These are phyloP conservation scores for Garcia nutans DNA, from an alignment of 345 rosid species.

Conservation along the genomic window DNA sequence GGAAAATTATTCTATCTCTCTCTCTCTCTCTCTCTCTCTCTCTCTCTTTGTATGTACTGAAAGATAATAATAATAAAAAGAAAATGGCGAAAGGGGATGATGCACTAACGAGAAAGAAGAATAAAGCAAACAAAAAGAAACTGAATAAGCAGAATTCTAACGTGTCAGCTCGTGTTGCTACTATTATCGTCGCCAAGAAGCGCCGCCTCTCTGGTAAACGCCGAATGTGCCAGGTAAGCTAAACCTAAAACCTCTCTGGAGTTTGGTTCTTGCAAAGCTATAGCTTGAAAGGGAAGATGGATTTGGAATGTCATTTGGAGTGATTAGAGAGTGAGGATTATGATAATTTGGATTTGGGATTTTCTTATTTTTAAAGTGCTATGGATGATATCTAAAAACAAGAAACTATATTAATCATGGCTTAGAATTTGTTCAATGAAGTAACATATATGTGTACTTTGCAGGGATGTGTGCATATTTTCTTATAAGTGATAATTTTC, in stretches of 20 bases:
- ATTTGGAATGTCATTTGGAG: not conserved
- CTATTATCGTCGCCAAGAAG: constrained; percentile 84
- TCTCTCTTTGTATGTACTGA: not conserved
- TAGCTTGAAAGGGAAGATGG: not conserved
- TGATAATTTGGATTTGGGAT: not conserved
- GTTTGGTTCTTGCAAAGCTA: no score
- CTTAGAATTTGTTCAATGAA: not conserved
- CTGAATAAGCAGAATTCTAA: constrained; percentile 34
- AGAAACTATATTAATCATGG: not conserved
- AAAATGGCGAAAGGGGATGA: constrained; percentile 83
- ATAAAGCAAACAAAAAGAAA: constrained; percentile 60
- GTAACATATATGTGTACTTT: not conserved
- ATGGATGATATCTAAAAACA: not conserved
- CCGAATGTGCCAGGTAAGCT: constrained; percentile 63
- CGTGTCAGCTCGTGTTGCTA: constrained; percentile 71
- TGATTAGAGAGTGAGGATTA: not conserved
- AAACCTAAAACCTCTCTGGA: not conserved
- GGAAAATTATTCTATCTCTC: no score
- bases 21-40: not conserved
- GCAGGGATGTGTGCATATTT: not conserved
- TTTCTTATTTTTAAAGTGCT: not conserved
- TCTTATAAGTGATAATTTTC: no score
- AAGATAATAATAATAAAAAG: not conserved
- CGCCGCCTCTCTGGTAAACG: constrained; percentile 81
- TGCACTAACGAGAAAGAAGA: constrained; percentile 57